Percentiles rank a stretch among this genome's conserved stretches.
phyloP scores from a whole-genome alignment of 352 stramenopile species.

The Hyaloperonospora arabidopsidis region DNA sequence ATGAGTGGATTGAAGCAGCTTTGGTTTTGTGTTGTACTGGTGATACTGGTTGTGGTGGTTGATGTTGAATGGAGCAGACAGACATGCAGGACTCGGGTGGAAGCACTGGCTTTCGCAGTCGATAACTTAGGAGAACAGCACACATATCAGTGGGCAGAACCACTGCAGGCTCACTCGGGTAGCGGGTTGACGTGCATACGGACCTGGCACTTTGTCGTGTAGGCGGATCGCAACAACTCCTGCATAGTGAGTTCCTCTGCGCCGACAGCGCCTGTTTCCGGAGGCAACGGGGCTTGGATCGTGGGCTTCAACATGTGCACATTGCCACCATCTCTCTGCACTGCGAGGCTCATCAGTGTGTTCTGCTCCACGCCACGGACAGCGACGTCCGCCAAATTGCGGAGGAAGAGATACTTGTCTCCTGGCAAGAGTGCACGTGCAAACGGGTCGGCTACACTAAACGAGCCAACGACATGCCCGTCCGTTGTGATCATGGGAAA shows the following conservation, averaged over 20 bases:
- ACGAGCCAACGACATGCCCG: constrained; percentile 56
- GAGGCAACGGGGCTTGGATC: constrained; percentile 34
- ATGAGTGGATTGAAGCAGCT: no score
- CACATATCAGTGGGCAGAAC: no score
- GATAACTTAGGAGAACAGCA: no score
- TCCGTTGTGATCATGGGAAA: constrained; percentile 72
- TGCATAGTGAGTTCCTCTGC: not conserved
- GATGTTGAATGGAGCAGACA: no score
- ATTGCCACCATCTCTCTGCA: constrained; percentile 19
- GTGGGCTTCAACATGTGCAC: constrained; percentile 26
- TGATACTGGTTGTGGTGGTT: no score
- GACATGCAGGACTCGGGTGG: no score
- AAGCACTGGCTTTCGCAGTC: no score
- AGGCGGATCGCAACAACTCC: not conserved
- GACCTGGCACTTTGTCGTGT: constrained; percentile 1
- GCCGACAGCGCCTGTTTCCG: constrained; percentile 31
- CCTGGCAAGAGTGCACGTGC: not conserved
- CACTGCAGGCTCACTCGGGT: not conserved
- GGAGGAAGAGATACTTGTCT: constrained; percentile 1
- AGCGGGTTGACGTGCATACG: not conserved
- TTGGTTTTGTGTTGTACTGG: no score
- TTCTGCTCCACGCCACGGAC: constrained; percentile 78
- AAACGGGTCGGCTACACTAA: not conserved
- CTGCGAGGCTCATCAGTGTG: constrained; percentile 38
- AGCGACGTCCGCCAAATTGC: constrained; percentile 32